These are phyloP conservation scores for Saccharomyces pastorianus DNA, from an alignment of 1,139 yeast genomes.

Conservation along the genomic window DNA sequence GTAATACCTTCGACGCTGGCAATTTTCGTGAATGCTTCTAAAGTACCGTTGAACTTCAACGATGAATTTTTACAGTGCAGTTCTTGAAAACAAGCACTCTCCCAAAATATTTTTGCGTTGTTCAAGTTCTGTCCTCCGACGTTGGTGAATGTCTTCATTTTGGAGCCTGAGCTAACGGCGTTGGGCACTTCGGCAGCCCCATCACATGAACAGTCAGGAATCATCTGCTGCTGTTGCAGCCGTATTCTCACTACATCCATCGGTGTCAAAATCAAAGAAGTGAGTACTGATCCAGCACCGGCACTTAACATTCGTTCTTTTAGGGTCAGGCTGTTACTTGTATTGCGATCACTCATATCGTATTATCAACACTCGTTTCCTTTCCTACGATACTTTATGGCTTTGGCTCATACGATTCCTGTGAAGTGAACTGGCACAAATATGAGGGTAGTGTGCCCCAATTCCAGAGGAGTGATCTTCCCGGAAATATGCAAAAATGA, in stretches of 20 bases:
- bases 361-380: neutral
- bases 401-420: neutral
- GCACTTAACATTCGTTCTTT: constrained; percentile 75
- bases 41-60: constrained; percentile 44
- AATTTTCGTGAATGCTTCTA: constrained; percentile 64
- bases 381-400: neutral
- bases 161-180: constrained; percentile 8
- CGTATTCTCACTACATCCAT: constrained; percentile 89
- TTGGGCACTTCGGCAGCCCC: constrained; percentile 14
- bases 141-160: constrained; percentile 3
- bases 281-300: constrained; percentile 80
- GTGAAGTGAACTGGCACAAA: neutral
- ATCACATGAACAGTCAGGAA: constrained; percentile 36
- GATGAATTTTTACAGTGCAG: constrained; percentile 22
- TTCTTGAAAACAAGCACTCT: constrained; percentile 30
- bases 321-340: constrained; percentile 12
- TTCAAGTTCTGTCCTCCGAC: constrained; percentile 7
- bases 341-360: neutral
- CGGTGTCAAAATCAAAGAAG: constrained; percentile 83
- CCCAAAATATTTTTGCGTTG: constrained; percentile 36
- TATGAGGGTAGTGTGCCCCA: neutral
- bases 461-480: neutral
- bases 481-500: neutral
- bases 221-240: constrained; percentile 76
- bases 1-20: constrained; percentile 61